These are phyloP conservation scores for Thielaviopsis cerberus DNA, from an alignment of 2,329 filamentous ascomycete species.

Conservation along the genomic window DNA sequence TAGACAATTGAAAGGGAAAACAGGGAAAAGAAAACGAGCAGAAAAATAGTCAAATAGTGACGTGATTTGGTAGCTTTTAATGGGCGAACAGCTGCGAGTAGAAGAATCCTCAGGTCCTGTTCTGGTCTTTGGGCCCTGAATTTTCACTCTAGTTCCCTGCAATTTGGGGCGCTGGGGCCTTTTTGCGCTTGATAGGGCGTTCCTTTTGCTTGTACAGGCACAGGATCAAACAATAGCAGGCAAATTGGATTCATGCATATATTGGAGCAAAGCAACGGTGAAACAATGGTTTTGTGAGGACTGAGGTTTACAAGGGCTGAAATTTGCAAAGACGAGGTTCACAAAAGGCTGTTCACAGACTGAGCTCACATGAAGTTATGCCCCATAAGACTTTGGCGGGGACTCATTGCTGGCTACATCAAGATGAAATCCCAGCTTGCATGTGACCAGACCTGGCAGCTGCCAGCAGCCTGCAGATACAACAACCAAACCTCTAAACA, in stretches of 20 bases:
- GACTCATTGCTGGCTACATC: too few relatives aligned
- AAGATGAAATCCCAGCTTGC: too few relatives aligned
- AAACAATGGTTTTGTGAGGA: too few relatives aligned
- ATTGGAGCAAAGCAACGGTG: too few relatives aligned
- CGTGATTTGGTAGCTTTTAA: not conserved
- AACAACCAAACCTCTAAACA: too few relatives aligned
- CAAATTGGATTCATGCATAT: too few relatives aligned
- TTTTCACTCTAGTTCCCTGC: not conserved
- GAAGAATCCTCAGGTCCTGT: not conserved
- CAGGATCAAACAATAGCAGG: too few relatives aligned
- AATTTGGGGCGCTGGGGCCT: not conserved
- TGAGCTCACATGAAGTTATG: too few relatives aligned
- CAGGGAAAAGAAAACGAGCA: not conserved
- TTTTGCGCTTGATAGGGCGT: not conserved
- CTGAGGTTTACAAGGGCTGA: too few relatives aligned
- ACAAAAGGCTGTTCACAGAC: too few relatives aligned
- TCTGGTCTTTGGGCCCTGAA: not conserved
- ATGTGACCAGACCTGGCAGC: not conserved
- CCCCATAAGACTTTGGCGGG: too few relatives aligned
- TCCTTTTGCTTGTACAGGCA: not conserved
- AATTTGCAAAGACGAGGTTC: too few relatives aligned
- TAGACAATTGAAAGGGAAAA: not conserved
- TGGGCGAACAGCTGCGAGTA: not conserved
- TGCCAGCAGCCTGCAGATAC: not conserved
- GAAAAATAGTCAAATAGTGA: not conserved